Base-by-base conservation (phyloP, 2,329 filamentous ascomycete genomes). In the Monosporascus sp. region DNA sequence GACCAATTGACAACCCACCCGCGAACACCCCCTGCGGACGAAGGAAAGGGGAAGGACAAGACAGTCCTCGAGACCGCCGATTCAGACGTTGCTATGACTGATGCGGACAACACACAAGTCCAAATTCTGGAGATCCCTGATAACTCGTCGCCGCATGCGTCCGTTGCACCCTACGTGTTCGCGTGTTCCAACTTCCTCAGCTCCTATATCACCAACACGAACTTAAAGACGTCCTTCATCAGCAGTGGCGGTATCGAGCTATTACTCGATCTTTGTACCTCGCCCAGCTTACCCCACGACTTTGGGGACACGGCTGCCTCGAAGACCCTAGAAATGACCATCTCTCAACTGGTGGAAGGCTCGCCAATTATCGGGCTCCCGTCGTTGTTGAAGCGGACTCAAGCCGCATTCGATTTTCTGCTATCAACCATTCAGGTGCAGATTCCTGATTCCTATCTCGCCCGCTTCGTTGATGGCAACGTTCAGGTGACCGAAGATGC, bases 311-410 rank as follows among this genome's bases (percentile, higher is more conserved):
- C 82, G 6, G 73, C 79, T 50, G 82, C 88, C 4, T 86, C 86
- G 52, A 82, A 86, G 55, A 84, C 87, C 55, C 77, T 97, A 51
- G 82, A 86, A 17, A 81, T 84, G 37, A 86, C 96, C 11, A 78
- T 96, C 49, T 84, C 89, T 58, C 81, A 87, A 58, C 80, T 97
- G 58, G 83, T 92, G 7, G 93, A 97, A 62, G 81, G 85, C 26
- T 90, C 89, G 55, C 86, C 92, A 2, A 84, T 93, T 60, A 77
- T 95, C 20, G 86, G 91, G 2, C 76, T 99, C 7, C 92, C 93
- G 0, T 89, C 90, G 5, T 73, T 99, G 27, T 74, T 97, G 54
- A 83, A 83, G 58, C 86, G 92, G 48, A 82, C 88, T 16, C 86
- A 93, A 62, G 73, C 76, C 48, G 83, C 88, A 5, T 74, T 95